Conservation (phyloP, 2,329 filamentous ascomycete species). For the Pyricularia sp. region DNA sequence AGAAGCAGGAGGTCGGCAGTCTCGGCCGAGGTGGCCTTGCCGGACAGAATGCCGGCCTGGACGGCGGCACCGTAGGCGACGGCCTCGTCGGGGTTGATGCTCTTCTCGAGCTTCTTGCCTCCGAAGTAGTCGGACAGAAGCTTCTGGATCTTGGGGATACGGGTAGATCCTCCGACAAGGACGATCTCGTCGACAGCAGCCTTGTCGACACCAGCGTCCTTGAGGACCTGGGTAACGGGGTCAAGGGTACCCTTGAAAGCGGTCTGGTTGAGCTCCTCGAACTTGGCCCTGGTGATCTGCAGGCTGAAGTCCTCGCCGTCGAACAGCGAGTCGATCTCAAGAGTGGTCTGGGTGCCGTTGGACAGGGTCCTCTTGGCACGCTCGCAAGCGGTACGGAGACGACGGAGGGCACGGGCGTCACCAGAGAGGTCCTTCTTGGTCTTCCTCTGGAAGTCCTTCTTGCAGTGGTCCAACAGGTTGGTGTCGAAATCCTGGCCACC, state of each 20-base stretch:
- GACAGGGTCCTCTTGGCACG: slow-evolving; percentile 98
- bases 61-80: slow-evolving; percentile 98
- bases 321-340: slow-evolving; percentile 97
- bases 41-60: slow-evolving; percentile 95
- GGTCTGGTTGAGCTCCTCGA: slow-evolving; percentile 96
- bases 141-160: slow-evolving; percentile 99
- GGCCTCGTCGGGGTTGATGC: slow-evolving; percentile 99
- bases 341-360: slow-evolving; percentile 91
- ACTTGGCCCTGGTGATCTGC: slow-evolving; percentile 95
- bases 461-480: slow-evolving; percentile 90
- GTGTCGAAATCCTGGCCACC: slow-evolving; percentile 96
- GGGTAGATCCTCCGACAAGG: slow-evolving; percentile 95
- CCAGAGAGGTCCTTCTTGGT: slow-evolving; percentile 66
- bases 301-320: slow-evolving; percentile 97
- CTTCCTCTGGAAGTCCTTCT: slow-evolving; percentile 81
- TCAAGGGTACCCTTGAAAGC: slow-evolving; percentile 88
- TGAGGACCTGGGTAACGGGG: slow-evolving; percentile 91
- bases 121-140: slow-evolving; percentile 98
- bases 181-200: slow-evolving; percentile 93
- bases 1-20: slow-evolving; percentile 89
- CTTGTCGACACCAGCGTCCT: slow-evolving; percentile 85
- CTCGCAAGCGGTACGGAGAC: slow-evolving; percentile 95
- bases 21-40: slow-evolving; percentile 92
- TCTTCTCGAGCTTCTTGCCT: slow-evolving; percentile 99
- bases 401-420: slow-evolving; percentile 84